phyloP scores from a whole-genome alignment of 495 filamentous ascomycete species.

The Penicillium lagena region DNA sequence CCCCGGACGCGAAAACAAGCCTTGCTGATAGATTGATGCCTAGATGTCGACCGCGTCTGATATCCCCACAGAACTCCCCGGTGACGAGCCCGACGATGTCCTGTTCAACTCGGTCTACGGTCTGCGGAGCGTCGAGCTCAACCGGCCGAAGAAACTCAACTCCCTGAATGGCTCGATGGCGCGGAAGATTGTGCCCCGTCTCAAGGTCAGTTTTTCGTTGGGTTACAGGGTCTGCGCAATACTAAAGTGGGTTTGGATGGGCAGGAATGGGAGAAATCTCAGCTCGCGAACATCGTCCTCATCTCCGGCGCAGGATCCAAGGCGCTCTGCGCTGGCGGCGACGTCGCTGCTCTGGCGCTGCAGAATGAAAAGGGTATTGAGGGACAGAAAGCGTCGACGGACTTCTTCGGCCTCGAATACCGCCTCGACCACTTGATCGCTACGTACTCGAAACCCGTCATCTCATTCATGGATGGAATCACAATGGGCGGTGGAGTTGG shows the following conservation, averaged over 20 bases:
- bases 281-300: slow-evolving; percentile 86
- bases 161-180: slow-evolving; percentile 90
- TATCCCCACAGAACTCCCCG: slow-evolving; percentile 47
- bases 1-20: too few species aligned
- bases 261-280: slow-evolving; percentile 87
- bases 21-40: too few species aligned
- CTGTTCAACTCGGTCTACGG: slow-evolving; percentile 84
- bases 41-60: slow-evolving; percentile 53
- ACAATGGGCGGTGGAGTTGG: slow-evolving; percentile 98
- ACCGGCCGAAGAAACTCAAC: slow-evolving; percentile 85
- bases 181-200: slow-evolving; percentile 78
- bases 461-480: slow-evolving; percentile 95
- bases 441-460: slow-evolving; percentile 88
- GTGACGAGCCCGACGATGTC: slow-evolving; percentile 83
- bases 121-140: slow-evolving; percentile 87
- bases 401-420: slow-evolving; percentile 92
- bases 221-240: not conserved
- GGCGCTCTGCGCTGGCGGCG: slow-evolving; percentile 91
- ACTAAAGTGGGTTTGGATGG: slow-evolving; percentile 10
- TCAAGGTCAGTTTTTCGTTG: slow-evolving; percentile 45
- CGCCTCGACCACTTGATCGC: slow-evolving; percentile 89
- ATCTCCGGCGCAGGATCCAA: slow-evolving; percentile 79
- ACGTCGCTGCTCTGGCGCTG: slow-evolving; percentile 70
- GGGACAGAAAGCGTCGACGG: slow-evolving; percentile 62
- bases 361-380: slow-evolving; percentile 61